Conservation (phyloP, 2,329 filamentous ascomycete genomes). For the Myriosclerotinia scirpicola region DNA sequence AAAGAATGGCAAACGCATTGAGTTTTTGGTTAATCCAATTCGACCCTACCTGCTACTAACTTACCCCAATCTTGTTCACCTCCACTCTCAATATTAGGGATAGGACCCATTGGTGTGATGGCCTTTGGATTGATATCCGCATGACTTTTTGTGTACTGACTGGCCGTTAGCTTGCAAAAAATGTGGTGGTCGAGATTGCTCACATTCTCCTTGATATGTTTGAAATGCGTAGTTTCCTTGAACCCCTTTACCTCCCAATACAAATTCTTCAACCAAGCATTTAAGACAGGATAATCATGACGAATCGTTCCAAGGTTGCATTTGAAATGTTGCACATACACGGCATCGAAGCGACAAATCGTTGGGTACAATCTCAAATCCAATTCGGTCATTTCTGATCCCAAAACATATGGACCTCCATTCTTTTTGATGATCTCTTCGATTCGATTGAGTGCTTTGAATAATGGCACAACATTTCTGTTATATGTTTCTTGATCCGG, state of each 20-base stretch:
- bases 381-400: slow-evolving; percentile 63
- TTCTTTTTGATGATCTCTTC: slow-evolving; percentile 62
- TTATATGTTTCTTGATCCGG: slow-evolving; percentile 80
- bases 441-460: slow-evolving; percentile 71
- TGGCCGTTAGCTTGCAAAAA: slow-evolving; percentile 1
- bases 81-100: slow-evolving; percentile 75
- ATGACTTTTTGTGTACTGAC: slow-evolving; percentile 88
- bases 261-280: slow-evolving; percentile 59
- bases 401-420: slow-evolving; percentile 55
- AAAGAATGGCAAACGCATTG: background rate
- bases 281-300: slow-evolving; percentile 56
- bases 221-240: slow-evolving; percentile 40
- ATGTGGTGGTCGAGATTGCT: background rate
- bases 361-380: slow-evolving; percentile 69
- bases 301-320: slow-evolving; percentile 64
- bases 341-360: slow-evolving; percentile 64
- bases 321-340: slow-evolving; percentile 64
- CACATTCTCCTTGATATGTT: slow-evolving; percentile 52
- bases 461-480: slow-evolving; percentile 65
- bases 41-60: slow-evolving; percentile 81
- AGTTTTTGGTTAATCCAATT: slow-evolving; percentile 77
- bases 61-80: slow-evolving; percentile 48
- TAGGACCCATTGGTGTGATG: slow-evolving; percentile 82
- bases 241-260: slow-evolving; percentile 64
- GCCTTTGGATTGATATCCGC: slow-evolving; percentile 62